Conservation (phyloP, 75 land plant genomes). For the Sequoia sempervirens region DNA sequence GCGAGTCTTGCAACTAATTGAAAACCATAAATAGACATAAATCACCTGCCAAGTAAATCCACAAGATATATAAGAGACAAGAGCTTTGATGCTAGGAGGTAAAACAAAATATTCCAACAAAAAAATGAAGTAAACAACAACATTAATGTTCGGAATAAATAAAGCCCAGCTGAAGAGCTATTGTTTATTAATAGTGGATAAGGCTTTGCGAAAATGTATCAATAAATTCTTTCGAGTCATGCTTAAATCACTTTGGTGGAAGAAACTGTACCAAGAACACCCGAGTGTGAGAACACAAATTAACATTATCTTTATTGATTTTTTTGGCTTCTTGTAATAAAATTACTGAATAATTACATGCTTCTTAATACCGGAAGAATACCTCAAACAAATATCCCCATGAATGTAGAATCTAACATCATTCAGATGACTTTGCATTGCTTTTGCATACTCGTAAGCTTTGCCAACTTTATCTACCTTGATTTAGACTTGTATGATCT, state of each 20-base stretch:
- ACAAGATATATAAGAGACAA: background rate
- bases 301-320: background rate
- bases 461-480: background rate
- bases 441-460: background rate
- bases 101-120: background rate
- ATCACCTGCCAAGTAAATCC: background rate
- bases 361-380: background rate
- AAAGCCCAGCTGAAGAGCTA: background rate
- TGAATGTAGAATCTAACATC: background rate
- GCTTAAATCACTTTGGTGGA: background rate
- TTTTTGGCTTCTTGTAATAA: background rate
- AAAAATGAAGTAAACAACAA: background rate
- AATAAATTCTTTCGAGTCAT: background rate
- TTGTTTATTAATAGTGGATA: background rate
- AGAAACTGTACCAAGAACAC: background rate
- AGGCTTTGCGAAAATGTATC: background rate
- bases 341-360: background rate
- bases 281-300: background rate
- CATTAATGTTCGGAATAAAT: too few species aligned
- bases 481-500: background rate
- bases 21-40: background rate
- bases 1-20: too few species aligned
- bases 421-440: background rate
- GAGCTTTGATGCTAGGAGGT: background rate
- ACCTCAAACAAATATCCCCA: background rate